Evolutionary conservation across 441 rosid genomes (phyloP).

Genomic region (Erodium texanum): DNA sequence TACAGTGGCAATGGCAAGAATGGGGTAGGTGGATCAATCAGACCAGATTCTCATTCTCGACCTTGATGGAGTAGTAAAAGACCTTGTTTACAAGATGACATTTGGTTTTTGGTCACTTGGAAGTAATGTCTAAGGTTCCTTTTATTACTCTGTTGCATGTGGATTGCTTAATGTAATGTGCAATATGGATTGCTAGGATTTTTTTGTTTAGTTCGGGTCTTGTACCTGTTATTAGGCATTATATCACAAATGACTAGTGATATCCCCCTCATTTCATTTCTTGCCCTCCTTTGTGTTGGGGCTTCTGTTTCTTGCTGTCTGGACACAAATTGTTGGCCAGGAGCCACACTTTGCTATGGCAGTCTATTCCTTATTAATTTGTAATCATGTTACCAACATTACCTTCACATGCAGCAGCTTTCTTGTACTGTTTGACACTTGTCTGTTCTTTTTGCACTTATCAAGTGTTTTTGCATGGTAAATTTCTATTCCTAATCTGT

Average conservation of each 20-base stretch:
- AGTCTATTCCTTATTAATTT: neutral
- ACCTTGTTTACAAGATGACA: constrained; percentile 12
- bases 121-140: constrained; percentile 10
- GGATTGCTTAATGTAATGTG: constrained; percentile 7
- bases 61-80: neutral
- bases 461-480: neutral
- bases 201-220: constrained; percentile 17
- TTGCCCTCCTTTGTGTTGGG: neutral
- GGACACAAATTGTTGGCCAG: constrained; percentile 11
- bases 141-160: constrained; percentile 1
- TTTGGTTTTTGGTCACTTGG: constrained; percentile 10
- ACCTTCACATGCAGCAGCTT: neutral
- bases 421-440: too few relatives aligned
- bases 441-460: too few relatives aligned
- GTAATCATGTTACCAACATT: neutral
- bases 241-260: constrained; percentile 1
- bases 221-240: constrained; percentile 5
- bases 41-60: neutral
- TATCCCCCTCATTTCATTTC: constrained; percentile 5
- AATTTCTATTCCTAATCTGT: neutral
- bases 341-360: constrained; percentile 28
- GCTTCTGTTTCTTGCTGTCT: constrained; percentile 9
- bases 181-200: constrained; percentile 8
- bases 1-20: constrained; percentile 19
- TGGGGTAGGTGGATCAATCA: constrained; percentile 11